A percentile compares a stretch with the other conserved stretches of the same genome.
phyloP scores from a whole-genome alignment of 78 protist species.

The Dictyostelium purpureum region DNA sequence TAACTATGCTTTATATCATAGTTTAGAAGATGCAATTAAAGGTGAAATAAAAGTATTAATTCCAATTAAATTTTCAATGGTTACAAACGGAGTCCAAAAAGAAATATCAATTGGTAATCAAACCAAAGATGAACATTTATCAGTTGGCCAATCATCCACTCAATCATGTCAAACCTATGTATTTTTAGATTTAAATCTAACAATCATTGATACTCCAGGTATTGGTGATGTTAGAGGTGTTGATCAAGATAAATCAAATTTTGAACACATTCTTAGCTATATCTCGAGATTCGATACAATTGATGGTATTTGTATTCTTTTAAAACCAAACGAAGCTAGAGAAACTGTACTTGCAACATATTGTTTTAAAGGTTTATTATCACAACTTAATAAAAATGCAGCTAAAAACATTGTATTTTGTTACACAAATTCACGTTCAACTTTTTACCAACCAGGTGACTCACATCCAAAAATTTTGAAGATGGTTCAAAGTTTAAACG shows the following conservation, averaged over 20 bases:
- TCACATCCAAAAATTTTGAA: neutral
- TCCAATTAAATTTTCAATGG: neutral
- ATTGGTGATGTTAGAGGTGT: neutral
- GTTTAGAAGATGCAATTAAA: neutral
- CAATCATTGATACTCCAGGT: constrained; percentile 1
- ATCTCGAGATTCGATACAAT: neutral
- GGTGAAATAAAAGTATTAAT: neutral
- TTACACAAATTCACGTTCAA: neutral
- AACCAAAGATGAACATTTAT: no score
- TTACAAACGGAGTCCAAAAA: neutral
- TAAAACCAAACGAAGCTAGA: neutral
- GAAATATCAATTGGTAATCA: neutral
- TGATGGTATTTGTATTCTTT: neutral
- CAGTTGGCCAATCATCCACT: neutral
- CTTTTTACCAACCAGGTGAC: neutral
- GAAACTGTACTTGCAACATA: neutral
- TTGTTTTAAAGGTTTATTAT: neutral
- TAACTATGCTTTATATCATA: neutral
- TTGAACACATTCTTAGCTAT: neutral
- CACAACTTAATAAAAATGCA: neutral
- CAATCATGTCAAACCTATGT: neutral
- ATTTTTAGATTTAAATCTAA: neutral
- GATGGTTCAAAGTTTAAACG: neutral
- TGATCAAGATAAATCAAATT: neutral
- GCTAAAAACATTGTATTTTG: neutral